Percentiles rank a stretch among this genome's conserved stretches.
phyloP scores from a whole-genome alignment of 805 yeast genomes.

The Maudiozyma pseudohumilis region DNA sequence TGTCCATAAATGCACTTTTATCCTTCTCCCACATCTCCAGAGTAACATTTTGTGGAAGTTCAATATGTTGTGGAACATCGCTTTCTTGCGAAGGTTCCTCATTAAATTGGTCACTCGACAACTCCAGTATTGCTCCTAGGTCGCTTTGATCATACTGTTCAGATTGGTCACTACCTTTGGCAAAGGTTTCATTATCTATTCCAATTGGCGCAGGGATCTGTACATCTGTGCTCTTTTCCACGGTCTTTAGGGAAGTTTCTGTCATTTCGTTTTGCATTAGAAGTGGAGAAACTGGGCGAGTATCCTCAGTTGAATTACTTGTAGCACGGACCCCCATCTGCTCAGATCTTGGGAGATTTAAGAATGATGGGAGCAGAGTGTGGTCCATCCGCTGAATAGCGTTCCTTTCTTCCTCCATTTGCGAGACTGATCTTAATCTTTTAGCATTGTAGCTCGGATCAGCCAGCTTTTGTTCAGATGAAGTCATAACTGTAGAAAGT shows the following conservation, averaged over 20 bases:
- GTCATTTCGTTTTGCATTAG: conserved; percentile 4
- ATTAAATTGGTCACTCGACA: conserved; percentile 3
- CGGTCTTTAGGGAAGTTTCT: too few species aligned
- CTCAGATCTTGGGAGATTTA: conserved; percentile 2
- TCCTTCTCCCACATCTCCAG: conserved; percentile 21
- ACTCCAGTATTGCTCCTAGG: neutral
- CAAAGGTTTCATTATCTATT: neutral
- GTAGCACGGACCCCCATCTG: neutral
- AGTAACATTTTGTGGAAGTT: conserved; percentile 13
- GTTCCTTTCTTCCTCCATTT: conserved; percentile 18
- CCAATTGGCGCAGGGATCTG: too few species aligned
- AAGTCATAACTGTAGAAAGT: conserved; percentile 4
- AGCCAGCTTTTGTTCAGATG: neutral
- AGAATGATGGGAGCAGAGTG: conserved; percentile 24
- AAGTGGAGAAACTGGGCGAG: conserved; percentile 7
- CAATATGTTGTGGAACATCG: conserved; percentile 4
- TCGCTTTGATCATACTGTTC: neutral
- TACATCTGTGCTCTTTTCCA: too few species aligned
- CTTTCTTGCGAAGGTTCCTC: neutral
- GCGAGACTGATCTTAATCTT: conserved; percentile 5
- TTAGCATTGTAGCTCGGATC: neutral
- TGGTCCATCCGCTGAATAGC: conserved; percentile 26
- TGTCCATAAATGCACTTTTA: conserved; percentile 9
- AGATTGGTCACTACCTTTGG: neutral
- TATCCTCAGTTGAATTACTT: neutral